Evolutionary conservation across 805 yeast genomes (phyloP).

Genomic region (Yamadazyma insecticola): DNA sequence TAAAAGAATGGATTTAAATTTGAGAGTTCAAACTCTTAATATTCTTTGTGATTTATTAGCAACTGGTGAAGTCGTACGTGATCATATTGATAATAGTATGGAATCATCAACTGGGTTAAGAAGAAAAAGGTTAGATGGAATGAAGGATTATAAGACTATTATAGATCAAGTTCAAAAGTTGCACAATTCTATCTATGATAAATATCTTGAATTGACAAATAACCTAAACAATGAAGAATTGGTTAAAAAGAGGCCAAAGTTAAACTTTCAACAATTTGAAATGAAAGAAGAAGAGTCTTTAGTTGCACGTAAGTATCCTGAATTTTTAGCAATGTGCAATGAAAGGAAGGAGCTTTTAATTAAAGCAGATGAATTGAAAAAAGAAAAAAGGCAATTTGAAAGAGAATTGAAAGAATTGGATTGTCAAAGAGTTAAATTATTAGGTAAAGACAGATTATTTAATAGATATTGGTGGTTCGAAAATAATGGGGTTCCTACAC

Average conservation of each 20-base stretch:
- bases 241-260: constrained; percentile 18
- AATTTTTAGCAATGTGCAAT: constrained; percentile 41
- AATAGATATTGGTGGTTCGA: constrained; percentile 98
- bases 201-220: constrained; percentile 4
- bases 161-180: constrained; percentile 46
- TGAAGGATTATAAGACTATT: constrained; percentile 52
- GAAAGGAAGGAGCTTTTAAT: constrained; percentile 38
- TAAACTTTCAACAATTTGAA: constrained; percentile 30
- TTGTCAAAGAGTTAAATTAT: constrained; percentile 64
- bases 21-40: constrained; percentile 54
- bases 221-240: constrained; percentile 6
- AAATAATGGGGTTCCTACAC: constrained; percentile 67
- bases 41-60: constrained; percentile 61
- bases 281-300: constrained; percentile 36
- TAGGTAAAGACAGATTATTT: constrained; percentile 80
- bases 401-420: constrained; percentile 63
- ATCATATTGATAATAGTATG: constrained; percentile 61
- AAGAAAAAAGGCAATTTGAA: constrained; percentile 52
- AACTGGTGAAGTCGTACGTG: constrained; percentile 55
- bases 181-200: constrained; percentile 19
- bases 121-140: constrained; percentile 60
- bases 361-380: constrained; percentile 40
- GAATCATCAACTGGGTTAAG: constrained; percentile 60
- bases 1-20: constrained; percentile 43
- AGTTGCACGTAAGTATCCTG: constrained; percentile 36